Evolutionary conservation across 176 grass and related monocot genomes (phyloP).

Genomic region (Saccharum officinarum): DNA sequence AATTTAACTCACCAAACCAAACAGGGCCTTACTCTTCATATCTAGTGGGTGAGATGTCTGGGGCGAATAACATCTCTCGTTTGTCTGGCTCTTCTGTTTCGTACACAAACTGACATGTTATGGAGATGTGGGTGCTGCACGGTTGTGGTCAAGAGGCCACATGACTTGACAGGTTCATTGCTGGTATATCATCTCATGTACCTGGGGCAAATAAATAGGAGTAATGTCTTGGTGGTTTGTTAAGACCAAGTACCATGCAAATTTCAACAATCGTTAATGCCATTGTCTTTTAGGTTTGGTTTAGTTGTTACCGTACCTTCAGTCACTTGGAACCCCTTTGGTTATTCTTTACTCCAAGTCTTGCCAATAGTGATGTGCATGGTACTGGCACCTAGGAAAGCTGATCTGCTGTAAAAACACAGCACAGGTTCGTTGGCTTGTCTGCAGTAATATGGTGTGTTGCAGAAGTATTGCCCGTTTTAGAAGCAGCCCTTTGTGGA

Average conservation of each 20-base stretch:
- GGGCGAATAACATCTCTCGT: constrained; percentile 11
- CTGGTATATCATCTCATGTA: constrained; percentile 36
- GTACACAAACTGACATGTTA: neutral
- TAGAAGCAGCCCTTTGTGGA: neutral
- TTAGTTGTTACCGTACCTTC: constrained; percentile 31
- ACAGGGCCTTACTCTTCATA: too few species aligned
- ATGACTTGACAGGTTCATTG: constrained; percentile 38
- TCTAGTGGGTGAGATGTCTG: too few species aligned
- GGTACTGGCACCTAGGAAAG: constrained; percentile 24
- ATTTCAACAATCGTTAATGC: constrained; percentile 49
- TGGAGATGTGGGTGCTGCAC: constrained; percentile 19
- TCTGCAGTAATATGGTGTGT: constrained; percentile 18
- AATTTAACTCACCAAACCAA: too few species aligned
- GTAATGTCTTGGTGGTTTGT: constrained; percentile 40
- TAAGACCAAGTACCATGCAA: constrained; percentile 27
- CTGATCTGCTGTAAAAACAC: constrained; percentile 4
- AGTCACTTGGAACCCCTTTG: constrained; percentile 30
- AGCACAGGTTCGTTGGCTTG: neutral
- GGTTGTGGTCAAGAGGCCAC: constrained; percentile 31
- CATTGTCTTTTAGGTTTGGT: constrained; percentile 33
- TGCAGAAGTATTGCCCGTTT: neutral
- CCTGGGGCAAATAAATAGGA: constrained; percentile 37
- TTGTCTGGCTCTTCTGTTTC: constrained; percentile 35
- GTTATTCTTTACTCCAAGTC: constrained; percentile 47
- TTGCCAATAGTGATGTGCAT: constrained; percentile 36